These are phyloP conservation scores for Helotiales sp. DNA, from an alignment of 2,329 filamentous ascomycete genomes.

Conservation along the genomic window DNA sequence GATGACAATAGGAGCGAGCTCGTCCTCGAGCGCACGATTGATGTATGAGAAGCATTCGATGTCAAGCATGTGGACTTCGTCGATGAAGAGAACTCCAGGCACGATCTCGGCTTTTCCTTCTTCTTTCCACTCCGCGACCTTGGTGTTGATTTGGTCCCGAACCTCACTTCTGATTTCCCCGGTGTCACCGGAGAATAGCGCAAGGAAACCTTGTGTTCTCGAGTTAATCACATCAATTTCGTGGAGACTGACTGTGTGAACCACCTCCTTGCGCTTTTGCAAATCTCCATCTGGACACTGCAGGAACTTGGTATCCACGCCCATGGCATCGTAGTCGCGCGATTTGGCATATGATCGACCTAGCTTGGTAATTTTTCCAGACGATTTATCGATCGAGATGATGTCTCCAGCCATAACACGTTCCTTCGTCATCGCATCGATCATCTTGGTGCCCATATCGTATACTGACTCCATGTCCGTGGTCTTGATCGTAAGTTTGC, in stretches of 20 bases:
- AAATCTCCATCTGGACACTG: conserved; percentile 97
- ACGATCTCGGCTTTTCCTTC: conserved; percentile 99
- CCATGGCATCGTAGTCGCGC: conserved; percentile 98
- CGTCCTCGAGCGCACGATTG: conserved; percentile 93
- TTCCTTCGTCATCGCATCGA: conserved; percentile 99
- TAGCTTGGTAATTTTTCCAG: conserved; percentile 95
- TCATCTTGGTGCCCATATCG: conserved; percentile 99
- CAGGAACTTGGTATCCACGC: conserved; percentile 95
- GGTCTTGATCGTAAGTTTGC: conserved; percentile 98
- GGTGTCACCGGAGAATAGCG: conserved; percentile 95
- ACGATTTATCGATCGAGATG: conserved; percentile 97
- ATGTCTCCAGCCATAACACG: conserved; percentile 98
- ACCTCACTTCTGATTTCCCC: conserved; percentile 98
- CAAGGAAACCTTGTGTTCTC: conserved; percentile 95
- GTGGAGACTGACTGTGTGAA: conserved; percentile 94
- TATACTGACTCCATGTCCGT: conserved; percentile 99
- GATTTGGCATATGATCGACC: conserved; percentile 93
- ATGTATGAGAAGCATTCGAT: conserved; percentile 99
- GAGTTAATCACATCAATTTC: conserved; percentile 99
- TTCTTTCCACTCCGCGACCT: conserved; percentile 98
- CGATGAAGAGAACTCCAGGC: conserved; percentile 94
- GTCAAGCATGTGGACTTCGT: conserved; percentile 99
- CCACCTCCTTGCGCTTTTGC: conserved; percentile 94
- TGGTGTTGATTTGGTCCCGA: conserved; percentile 97
- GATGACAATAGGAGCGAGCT: conserved; percentile 95